These are phyloP conservation scores for Parasarocladium wereldwijsianum DNA, from an alignment of 2,329 filamentous ascomycete species.

Conservation along the genomic window DNA sequence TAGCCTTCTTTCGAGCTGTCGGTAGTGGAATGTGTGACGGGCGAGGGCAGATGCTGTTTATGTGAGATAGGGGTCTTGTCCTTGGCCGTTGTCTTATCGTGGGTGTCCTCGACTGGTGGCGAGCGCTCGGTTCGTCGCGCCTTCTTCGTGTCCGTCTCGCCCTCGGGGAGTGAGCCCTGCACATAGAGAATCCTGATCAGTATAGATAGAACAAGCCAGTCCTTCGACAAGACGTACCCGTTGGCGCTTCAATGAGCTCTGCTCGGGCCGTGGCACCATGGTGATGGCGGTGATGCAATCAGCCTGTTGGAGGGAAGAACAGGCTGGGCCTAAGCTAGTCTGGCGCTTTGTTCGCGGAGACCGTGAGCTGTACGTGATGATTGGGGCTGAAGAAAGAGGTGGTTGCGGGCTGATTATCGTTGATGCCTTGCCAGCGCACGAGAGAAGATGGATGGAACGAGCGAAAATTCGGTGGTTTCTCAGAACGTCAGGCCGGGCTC, in stretches of 20 bases:
- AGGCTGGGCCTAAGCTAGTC: too few species aligned
- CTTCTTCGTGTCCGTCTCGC: conserved; percentile 62
- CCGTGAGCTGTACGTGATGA: too few species aligned
- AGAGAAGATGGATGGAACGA: too few species aligned
- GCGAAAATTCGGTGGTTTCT: too few species aligned
- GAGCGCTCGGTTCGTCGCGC: conserved; percentile 64
- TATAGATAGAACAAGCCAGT: conserved; percentile 6
- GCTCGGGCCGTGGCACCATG: conserved; percentile 52
- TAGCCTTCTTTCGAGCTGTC: conserved; percentile 42
- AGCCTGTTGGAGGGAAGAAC: neutral
- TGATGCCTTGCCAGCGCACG: too few species aligned
- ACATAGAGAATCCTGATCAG: conserved; percentile 9
- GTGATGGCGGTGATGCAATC: conserved; percentile 5
- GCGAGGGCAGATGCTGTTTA: conserved; percentile 64
- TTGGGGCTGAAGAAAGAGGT: too few species aligned
- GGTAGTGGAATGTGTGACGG: conserved; percentile 47
- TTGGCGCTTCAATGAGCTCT: conserved; percentile 73
- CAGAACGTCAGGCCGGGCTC: too few species aligned
- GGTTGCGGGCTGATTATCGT: too few species aligned
- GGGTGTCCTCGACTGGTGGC: too few species aligned
- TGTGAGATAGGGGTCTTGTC: conserved; percentile 45
- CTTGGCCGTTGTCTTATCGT: conserved; percentile 36
- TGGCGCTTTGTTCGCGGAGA: too few species aligned
- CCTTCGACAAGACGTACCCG: conserved; percentile 51
- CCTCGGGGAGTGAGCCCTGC: conserved; percentile 52